Base-by-base conservation (phyloP, 2,329 filamentous ascomycete genomes). In the Neofusicoccum kwambonambiense region DNA sequence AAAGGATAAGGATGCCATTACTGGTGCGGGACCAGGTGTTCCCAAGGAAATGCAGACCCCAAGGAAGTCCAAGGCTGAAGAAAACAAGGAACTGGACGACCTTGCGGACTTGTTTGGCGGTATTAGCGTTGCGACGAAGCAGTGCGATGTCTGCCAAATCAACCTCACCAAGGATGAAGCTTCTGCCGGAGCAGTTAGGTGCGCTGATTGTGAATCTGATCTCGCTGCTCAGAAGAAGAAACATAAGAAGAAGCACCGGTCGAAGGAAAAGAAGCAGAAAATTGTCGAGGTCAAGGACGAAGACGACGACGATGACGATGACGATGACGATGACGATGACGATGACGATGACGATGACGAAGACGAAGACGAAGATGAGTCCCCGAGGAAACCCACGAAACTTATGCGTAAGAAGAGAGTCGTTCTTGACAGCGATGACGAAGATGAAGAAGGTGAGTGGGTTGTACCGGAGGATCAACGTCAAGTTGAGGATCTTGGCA, bases 31-130 rank as follows among this genome's bases (percentile, higher is more conserved):
- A 15, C 62, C 68, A 42, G 56, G 45, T 15, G 31, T 57, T 1
- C 54, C 54, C 5, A 51, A 50, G 19, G 72, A 67, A 8, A 67
- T 72, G 15, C 73, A 76, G 62, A 78, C 76, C 2, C 75, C 76
- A 17, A 71, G 72, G 17, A 76, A 76, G 31, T 80, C 72, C 42
- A 64, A 82, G 56, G 81, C 82, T 19, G 84, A 86, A 8, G 80
- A 83, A 17, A 84, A 85, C 11, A 81, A 85, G 22, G 91, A 93
- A 60, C 79, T 97, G 12, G 93, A 98, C 74, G 89, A 87, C 35
- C 86, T 99, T 72, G 91, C 93, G 0, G 90, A 95, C 72, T 84
- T 97, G 71, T 90, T 99, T 72, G 92, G 92, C 3, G 91, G 90
- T 1, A 86, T 99, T 72, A 92, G 87, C 66, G 90, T 97, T 64